These are phyloP conservation scores for Oryza glaberrima DNA, from an alignment of 176 grass and related monocot species.

Conservation along the genomic window DNA sequence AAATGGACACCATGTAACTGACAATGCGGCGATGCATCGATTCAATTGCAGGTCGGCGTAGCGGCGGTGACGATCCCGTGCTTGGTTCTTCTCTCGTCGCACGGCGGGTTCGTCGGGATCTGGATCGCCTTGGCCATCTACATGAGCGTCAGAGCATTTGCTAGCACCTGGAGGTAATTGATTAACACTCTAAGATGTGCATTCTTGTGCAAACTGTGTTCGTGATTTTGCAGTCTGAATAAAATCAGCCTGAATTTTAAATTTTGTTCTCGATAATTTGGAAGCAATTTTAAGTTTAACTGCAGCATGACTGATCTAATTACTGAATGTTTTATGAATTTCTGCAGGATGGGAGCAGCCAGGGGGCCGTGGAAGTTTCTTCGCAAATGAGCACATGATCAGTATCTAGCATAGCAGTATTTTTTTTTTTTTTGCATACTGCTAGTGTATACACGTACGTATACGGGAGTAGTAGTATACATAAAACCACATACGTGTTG, in stretches of 20 bases:
- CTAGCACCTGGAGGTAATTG: constrained; percentile 56
- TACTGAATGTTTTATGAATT: background rate
- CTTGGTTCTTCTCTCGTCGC: constrained; percentile 54
- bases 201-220: no score
- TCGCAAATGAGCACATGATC: constrained; percentile 16
- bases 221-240: no score
- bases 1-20: no score
- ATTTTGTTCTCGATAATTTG: background rate
- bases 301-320: background rate
- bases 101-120: constrained; percentile 63
- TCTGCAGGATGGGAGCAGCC: constrained; percentile 47
- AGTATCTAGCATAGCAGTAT: background rate
- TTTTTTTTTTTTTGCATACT: background rate
- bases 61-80: constrained; percentile 61
- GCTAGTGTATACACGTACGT: background rate
- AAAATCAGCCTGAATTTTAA: background rate
- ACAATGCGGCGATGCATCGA: background rate
- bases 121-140: constrained; percentile 70
- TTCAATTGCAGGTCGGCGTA: constrained; percentile 45
- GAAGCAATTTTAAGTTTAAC: background rate
- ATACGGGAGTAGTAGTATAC: no score
- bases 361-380: constrained; percentile 58
- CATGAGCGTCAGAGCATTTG: constrained; percentile 61
- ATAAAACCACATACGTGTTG: no score
- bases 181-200: background rate